Evolutionary conservation across 306 rosid species (phyloP).

Genomic region (Sophora flavescens): DNA sequence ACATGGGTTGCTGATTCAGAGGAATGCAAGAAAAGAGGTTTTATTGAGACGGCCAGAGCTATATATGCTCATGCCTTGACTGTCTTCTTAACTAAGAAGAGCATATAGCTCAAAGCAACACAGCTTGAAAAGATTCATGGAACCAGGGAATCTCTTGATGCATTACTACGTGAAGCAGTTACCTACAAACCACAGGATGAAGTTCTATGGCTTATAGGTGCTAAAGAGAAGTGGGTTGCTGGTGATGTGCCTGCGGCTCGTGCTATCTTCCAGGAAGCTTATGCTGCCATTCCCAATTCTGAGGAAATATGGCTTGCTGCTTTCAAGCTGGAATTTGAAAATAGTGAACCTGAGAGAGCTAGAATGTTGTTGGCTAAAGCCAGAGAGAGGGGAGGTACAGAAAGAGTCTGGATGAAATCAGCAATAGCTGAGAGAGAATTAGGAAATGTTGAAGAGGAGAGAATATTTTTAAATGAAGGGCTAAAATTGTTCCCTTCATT

Average conservation of each 20-base stretch:
- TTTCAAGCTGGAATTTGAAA: too few species aligned
- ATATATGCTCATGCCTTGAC: constrained; percentile 85
- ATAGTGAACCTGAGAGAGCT: too few species aligned
- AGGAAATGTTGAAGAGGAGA: too few species aligned
- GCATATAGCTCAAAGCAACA: constrained; percentile 97
- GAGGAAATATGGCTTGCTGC: too few species aligned
- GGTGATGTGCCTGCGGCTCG: constrained; percentile 93
- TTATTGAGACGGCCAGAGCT: constrained; percentile 91
- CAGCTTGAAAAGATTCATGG: constrained; percentile 95
- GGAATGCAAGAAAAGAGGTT: constrained; percentile 92
- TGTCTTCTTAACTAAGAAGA: constrained; percentile 88
- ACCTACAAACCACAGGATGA: constrained; percentile 94
- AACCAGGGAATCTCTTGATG: constrained; percentile 88
- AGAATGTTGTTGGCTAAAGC: too few species aligned
- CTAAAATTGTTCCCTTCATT: too few species aligned
- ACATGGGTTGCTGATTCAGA: constrained; percentile 98
- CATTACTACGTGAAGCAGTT: constrained; percentile 86
- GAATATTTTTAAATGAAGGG: too few species aligned
- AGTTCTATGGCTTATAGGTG: constrained; percentile 54
- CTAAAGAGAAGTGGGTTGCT: constrained; percentile 97
- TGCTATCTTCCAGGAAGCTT: constrained; percentile 89
- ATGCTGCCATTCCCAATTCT: too few species aligned
- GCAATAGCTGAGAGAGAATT: too few species aligned
- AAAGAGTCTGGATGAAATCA: too few species aligned
- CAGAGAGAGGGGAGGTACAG: too few species aligned